phyloP scores from a whole-genome alignment of 768 basidiomycete genomes.

The Mycena indigotica region DNA sequence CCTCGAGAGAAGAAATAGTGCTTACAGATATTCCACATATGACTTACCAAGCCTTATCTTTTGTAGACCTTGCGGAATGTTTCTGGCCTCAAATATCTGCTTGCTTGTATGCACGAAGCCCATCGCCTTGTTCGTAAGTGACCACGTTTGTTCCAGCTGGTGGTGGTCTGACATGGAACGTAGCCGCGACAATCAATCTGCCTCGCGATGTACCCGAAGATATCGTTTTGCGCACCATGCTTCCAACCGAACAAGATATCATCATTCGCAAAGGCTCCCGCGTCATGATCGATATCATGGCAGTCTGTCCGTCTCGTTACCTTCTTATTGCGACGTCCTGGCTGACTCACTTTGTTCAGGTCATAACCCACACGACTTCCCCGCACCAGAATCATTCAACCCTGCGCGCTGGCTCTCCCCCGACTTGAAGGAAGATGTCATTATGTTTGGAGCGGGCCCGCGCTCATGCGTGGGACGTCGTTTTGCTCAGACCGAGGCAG shows the following conservation, averaged over 20 bases:
- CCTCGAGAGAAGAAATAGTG: background rate
- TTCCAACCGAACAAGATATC: background rate
- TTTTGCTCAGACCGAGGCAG: constrained; percentile 39
- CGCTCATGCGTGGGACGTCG: constrained; percentile 39
- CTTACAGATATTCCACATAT: background rate
- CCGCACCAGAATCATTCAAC: constrained; percentile 21
- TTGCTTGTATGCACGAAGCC: constrained; percentile 15
- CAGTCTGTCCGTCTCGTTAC: constrained; percentile 16
- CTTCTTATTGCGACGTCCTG: background rate
- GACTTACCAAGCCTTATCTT: background rate
- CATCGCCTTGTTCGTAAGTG: constrained; percentile 12
- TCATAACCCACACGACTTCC: constrained; percentile 22
- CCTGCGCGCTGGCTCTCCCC: constrained; percentile 28
- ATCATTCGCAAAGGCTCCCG: constrained; percentile 1
- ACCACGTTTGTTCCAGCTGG: background rate
- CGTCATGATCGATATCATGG: constrained; percentile 23
- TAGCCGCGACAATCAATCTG: constrained; percentile 8
- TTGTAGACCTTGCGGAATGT: constrained; percentile 4
- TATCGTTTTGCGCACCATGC: background rate
- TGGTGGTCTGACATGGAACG: background rate
- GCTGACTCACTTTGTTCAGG: constrained; percentile 3
- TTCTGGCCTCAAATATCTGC: constrained; percentile 2
- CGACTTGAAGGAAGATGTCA: constrained; percentile 5
- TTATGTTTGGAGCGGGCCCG: constrained; percentile 31
- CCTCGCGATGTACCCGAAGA: constrained; percentile 7